A percentile compares a stretch with the other conserved stretches of the same genome.
Conservation (phyloP, 805 yeast genomes). For the Saccharomycopsis oosterbeekiorum region DNA sequence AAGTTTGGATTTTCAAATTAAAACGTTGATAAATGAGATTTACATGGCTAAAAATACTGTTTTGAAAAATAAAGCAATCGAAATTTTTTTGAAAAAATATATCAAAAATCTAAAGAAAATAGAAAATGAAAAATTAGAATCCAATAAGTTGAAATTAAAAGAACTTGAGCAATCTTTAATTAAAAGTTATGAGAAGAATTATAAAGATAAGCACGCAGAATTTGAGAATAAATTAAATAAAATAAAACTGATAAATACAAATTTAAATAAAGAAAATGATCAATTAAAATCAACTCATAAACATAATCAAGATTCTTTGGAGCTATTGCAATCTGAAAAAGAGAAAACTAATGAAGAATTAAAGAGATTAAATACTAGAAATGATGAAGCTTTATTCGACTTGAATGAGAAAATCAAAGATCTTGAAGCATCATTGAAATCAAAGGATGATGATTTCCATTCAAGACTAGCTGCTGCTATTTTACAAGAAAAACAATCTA, state of each 20-base stretch:
- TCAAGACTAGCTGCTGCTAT: neutral
- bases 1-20: conserved; percentile 45
- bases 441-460: conserved; percentile 8
- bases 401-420: conserved; percentile 9
- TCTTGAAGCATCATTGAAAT: conserved; percentile 2
- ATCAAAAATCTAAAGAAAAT: conserved; percentile 20
- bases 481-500: conserved; percentile 2
- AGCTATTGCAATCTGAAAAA: conserved; percentile 20
- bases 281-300: neutral
- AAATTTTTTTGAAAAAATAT: conserved; percentile 44
- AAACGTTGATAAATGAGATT: conserved; percentile 43
- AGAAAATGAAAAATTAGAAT: conserved; percentile 17
- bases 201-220: conserved; percentile 10
- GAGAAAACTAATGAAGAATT: neutral
- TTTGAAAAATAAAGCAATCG: conserved; percentile 43
- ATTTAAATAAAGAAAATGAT: conserved; percentile 9
- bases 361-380: neutral
- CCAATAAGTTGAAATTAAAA: conserved; percentile 16
- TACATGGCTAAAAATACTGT: conserved; percentile 51
- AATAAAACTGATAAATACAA: conserved; percentile 3
- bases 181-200: conserved; percentile 14
- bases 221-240: conserved; percentile 9
- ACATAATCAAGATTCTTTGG: conserved; percentile 21
- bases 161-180: conserved; percentile 16
- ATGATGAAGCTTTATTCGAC: neutral